Base-by-base conservation (phyloP, 2,329 filamentous ascomycete species). In the Aspergillus sp. region DNA sequence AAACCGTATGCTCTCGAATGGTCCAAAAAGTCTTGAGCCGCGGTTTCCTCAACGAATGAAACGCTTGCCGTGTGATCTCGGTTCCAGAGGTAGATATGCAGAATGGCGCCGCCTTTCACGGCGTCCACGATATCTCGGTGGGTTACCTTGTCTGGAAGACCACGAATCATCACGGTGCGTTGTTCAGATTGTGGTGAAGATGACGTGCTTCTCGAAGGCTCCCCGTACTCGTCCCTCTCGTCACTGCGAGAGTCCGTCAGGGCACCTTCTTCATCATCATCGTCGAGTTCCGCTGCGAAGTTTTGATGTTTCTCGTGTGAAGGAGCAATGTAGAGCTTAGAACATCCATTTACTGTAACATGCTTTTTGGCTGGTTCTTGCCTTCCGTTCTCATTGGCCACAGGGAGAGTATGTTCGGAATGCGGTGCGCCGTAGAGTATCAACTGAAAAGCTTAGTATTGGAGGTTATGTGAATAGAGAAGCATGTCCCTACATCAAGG, bases 61-160 rank as follows among this genome's bases (percentile, higher is more conserved):
- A 95, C 79, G 42, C 81, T 83, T 4, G 85, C 89, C 44, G 77
- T 78, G 32, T 82, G 82, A 51, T 91, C 86, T 42, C 82, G 73
- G 8, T 65, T 68, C 32, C 85, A 83, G 48, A 92, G 64, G 63
- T 83, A 88, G 41, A 93, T 77, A 61, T 91, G 88, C 11, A 93
- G 72, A 11, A 96, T 65, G 61, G 83, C 79, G 1, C 90, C 91
- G 22, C 91, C 90, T 57, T 87, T 85, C 51, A 95, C 75, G 11
- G 81, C 80, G 20, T 81, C 79, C 3, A 83, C 80, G 57, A 95
- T 76, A 61, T 95, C 89, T 47, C 80, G 80, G 66, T 89, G 84
- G 0, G 85, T 89, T 13, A 82, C 83, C 2, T 77, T 78, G 5
- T 86, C 81, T 1, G 87, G 77, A 1, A 95, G 78, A 57, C 87